Conservation (phyloP, 345 rosid species). For the Corchorus olitorius region DNA sequence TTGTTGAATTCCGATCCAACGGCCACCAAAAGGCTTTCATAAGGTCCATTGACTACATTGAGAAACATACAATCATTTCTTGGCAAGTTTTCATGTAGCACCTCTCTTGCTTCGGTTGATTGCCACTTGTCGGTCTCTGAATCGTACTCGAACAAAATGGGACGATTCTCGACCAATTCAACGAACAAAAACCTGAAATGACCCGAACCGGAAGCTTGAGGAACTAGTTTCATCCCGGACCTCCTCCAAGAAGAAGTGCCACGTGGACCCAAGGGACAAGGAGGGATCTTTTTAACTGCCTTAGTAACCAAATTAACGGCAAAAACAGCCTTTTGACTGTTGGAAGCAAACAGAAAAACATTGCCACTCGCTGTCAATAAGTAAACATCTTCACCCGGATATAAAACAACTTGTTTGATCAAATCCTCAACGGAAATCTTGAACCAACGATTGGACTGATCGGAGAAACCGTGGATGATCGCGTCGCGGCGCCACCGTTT, state of each 20-base stretch:
- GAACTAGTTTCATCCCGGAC: conserved; percentile 68
- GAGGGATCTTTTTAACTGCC: conserved; percentile 50
- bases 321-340: conserved; percentile 51
- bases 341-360: conserved; percentile 62
- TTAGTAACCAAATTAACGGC: conserved; percentile 52
- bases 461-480: conserved; percentile 52
- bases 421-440: conserved; percentile 49
- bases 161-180: conserved; percentile 56
- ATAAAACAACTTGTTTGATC: conserved; percentile 34
- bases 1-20: conserved; percentile 18
- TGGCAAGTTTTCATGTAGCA: neutral
- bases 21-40: conserved; percentile 46
- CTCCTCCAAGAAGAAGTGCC: conserved; percentile 79
- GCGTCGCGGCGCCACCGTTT: conserved; percentile 72
- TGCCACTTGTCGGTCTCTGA: conserved; percentile 56
- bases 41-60: conserved; percentile 46
- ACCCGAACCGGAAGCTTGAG: conserved; percentile 32
- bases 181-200: conserved; percentile 66
- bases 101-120: conserved; percentile 38
- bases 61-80: conserved; percentile 39
- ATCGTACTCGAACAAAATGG: conserved; percentile 49
- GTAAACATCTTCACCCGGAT: conserved; percentile 56
- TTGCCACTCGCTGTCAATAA: conserved; percentile 60
- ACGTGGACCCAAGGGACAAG: conserved; percentile 80
- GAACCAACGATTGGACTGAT: conserved; percentile 58